Conservation (phyloP, 345 rosid genomes). For the Brassica rapa region DNA sequence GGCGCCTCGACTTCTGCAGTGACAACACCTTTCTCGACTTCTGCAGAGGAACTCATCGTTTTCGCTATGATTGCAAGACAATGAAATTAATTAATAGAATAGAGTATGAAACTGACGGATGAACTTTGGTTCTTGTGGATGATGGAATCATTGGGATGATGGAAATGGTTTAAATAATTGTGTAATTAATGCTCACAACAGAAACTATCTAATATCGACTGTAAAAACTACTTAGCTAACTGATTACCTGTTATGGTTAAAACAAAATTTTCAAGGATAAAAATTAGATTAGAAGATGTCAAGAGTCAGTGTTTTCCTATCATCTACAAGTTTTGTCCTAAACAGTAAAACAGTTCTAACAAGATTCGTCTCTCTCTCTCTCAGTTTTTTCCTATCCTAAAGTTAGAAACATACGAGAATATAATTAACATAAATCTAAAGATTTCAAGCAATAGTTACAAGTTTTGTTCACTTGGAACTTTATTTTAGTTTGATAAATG, state of each 20-base stretch:
- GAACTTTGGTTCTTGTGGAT: constrained; percentile 11
- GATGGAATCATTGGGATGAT: constrained; percentile 1
- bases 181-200: neutral
- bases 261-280: neutral
- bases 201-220: neutral
- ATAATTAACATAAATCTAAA: too few species aligned
- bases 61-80: neutral
- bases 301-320: neutral
- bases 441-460: too few species aligned
- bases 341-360: neutral
- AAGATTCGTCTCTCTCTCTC: neutral
- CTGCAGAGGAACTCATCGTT: constrained; percentile 15
- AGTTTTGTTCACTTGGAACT: too few species aligned
- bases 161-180: constrained; percentile 23
- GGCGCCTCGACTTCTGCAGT: neutral
- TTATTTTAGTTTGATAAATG: too few species aligned
- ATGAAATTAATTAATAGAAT: constrained; percentile 3
- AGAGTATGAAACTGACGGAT: neutral
- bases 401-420: neutral
- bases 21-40: constrained; percentile 20
- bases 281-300: constrained; percentile 17
- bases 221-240: neutral
- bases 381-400: neutral
- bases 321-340: neutral
- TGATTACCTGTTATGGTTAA: neutral